phyloP scores from a whole-genome alignment of 768 basidiomycete genomes.

The Rubroboletus pulcherrimus region DNA sequence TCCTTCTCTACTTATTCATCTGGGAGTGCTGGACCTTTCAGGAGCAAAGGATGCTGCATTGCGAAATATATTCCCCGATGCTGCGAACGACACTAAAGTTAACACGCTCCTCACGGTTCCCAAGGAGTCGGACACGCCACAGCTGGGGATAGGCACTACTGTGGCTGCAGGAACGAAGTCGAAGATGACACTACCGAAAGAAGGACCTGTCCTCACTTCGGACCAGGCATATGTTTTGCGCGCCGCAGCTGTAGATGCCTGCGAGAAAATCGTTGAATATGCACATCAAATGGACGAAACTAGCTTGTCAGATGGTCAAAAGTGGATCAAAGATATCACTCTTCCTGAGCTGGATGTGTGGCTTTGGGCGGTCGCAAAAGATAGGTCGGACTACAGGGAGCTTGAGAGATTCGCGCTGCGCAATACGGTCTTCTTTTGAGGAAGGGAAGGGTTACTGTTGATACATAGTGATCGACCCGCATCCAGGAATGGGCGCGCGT shows the following conservation, averaged over 20 bases:
- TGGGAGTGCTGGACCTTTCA: conserved; percentile 71
- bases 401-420: conserved; percentile 64
- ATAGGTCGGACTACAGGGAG: conserved; percentile 63
- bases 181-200: conserved; percentile 29
- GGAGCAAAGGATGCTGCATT: conserved; percentile 38
- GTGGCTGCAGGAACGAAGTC: conserved; percentile 13
- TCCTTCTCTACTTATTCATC: conserved; percentile 75
- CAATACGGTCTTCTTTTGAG: conserved; percentile 66
- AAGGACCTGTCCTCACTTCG: conserved; percentile 52
- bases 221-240: conserved; percentile 71
- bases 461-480: background rate
- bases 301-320: conserved; percentile 24
- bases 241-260: conserved; percentile 77
- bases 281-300: conserved; percentile 38
- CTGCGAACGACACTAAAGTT: conserved; percentile 38
- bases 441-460: background rate
- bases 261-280: conserved; percentile 59
- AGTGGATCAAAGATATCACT: conserved; percentile 55
- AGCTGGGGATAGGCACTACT: background rate
- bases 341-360: conserved; percentile 67
- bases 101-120: conserved; percentile 37
- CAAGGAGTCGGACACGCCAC: conserved; percentile 4
- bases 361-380: conserved; percentile 83
- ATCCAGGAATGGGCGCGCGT: background rate
- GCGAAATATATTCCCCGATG: conserved; percentile 46